Evolutionary conservation across 2,329 filamentous ascomycete species (phyloP), one percentile per base, ranked within the genome.

Genomic region (Alternaria panax): DNA sequence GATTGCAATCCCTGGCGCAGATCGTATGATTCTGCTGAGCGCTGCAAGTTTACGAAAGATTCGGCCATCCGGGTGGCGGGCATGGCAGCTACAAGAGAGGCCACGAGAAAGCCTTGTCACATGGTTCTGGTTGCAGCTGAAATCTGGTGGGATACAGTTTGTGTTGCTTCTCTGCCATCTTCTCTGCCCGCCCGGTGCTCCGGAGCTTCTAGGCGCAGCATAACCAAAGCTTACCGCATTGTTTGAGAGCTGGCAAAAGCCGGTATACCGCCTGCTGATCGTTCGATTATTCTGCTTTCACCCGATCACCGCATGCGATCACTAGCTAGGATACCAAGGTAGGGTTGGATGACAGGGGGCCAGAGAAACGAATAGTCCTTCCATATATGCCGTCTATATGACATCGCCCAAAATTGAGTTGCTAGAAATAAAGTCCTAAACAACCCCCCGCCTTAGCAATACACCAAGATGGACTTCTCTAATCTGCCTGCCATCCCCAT

Each of bases 311-410:
- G 30, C 28, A 18, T 36, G 20, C 7, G 18, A 48, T 48, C 45
- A 25, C 45, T 9, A 36, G 30, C 45, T 34, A 48, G 45, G 45
- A 48, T 48, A 25, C 45, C 54, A 57, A 43, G 56, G 30, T 9
- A 55, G 8, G 56, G 45, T 45, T 59, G 51, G 9, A 43, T 14
- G 43, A 43, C 43, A 43, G 27, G 38, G 45, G 45, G 28, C 27
- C 34, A 53, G 48, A 59, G 51, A 50, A 59, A 52, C 56, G 51
- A 55, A 46, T 38, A 48, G 45, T 18, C 45, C 45, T 47, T 36
- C 28, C 22, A 48, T 34, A 48, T 48, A 48, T 34, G 25, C 28
- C 20, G 22, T 32, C 28, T 30, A 45, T 45, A 28, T 32, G 48
- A 43, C 46, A 28, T 54, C 38, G 38, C 36, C 27, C 20, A 22